These are phyloP conservation scores for Mucor racemosus DNA, from an alignment of 371 early-diverging fungal species.

Conservation along the genomic window DNA sequence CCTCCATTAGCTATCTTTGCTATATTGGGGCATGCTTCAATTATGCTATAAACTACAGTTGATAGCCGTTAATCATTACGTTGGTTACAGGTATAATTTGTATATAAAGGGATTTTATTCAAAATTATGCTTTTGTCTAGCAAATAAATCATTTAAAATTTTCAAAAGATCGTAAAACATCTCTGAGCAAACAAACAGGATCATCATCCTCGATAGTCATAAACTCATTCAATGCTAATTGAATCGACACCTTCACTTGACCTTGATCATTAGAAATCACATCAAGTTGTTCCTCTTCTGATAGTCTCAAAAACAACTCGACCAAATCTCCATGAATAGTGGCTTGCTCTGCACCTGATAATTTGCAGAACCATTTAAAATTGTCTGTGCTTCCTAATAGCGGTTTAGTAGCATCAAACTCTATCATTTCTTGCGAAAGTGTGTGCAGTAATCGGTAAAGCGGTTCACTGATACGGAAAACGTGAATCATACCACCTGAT, in stretches of 20 bases:
- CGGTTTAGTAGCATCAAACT: slow-evolving; percentile 25
- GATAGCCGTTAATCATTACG: too few species aligned
- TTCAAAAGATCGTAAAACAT: neutral
- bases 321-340: slow-evolving; percentile 41
- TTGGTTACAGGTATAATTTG: too few species aligned
- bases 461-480: slow-evolving; percentile 26
- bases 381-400: slow-evolving; percentile 33
- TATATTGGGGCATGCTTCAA: too few species aligned
- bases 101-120: too few species aligned
- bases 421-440: slow-evolving; percentile 30
- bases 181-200: neutral
- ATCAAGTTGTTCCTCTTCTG: slow-evolving; percentile 13
- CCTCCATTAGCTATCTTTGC: too few species aligned
- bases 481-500: slow-evolving; percentile 36
- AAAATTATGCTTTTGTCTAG: too few species aligned
- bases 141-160: too few species aligned
- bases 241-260: neutral
- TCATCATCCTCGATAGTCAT: neutral
- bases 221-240: neutral
- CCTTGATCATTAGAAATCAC: slow-evolving; percentile 5
- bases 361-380: slow-evolving; percentile 35
- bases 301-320: slow-evolving; percentile 22
- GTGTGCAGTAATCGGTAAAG: slow-evolving; percentile 22
- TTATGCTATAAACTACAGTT: too few species aligned
- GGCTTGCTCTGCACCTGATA: slow-evolving; percentile 26